Evolutionary conservation across 495 filamentous ascomycete species (phyloP), one percentile per base, ranked within the genome.

Genomic region (Lepidopterella palustris): DNA sequence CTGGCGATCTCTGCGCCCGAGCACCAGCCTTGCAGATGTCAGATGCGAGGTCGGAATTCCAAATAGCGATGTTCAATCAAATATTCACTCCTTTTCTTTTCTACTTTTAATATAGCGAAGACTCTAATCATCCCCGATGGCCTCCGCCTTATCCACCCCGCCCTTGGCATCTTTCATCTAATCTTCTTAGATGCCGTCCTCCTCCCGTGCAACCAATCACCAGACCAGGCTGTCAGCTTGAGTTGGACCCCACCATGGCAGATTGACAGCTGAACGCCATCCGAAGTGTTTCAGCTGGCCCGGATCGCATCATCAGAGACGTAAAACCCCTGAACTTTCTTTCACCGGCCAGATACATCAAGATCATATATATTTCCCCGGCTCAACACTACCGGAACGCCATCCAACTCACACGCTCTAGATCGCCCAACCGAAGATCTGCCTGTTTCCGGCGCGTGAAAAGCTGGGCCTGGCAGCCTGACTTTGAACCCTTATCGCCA

Each of bases 381-480:
- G 13, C 35, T 42, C 35, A 15, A 15, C 35, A 11, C 35, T 18
- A 13, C 35, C 35, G 2, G 3, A 42, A 42, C 35, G 13, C 35
- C 18, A 2, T 42, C 35, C 35, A 42, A 18, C 18, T 13, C 18
- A 10, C 13, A 3, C 18, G 3, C 35, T 42, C 35, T 42, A 13
- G 35, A 13, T 2, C 35, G 3, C 35, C 2, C 9, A 42, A 3
- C 35, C 35, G 35, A 13, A 15, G 3, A 3, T 42, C 3, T 42
- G 35, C 35, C 35, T 15, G 10, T 18, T 3, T 42, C 35, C 35
- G 3, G 2, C 9, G 35, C 35, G 18, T 3, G 35, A 42, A 42
- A 18, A 13, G 35, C 52, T 29, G 25, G 28, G 52, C 27, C 52
- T 55, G 25, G 52, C 31, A 55, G 52, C 52, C 52, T 55, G 52